Conservation (phyloP, 2,329 filamentous ascomycete species). For the Cladosporium cucumerinum region DNA sequence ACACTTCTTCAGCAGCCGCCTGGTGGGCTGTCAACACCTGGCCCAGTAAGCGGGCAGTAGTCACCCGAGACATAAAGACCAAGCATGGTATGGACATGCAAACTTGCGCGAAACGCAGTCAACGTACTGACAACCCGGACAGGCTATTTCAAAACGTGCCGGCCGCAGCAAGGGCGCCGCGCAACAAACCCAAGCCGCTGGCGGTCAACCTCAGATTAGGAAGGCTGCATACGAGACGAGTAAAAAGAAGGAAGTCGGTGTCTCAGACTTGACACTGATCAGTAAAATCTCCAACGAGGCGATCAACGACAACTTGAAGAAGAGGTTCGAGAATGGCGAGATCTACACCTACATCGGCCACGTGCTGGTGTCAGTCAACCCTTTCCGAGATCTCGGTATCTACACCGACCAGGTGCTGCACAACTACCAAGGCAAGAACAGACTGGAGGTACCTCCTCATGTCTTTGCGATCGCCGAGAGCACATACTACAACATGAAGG, state of each 20-base stretch:
- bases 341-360: conserved; percentile 99
- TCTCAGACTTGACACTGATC: conserved; percentile 93
- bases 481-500: conserved; percentile 99
- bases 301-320: conserved; percentile 98
- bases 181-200: conserved; percentile 37
- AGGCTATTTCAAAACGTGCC: conserved; percentile 57
- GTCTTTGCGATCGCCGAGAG: conserved; percentile 97
- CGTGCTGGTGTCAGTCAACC: conserved; percentile 98
- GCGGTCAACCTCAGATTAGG: conserved; percentile 69
- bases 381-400: conserved; percentile 91
- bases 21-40: conserved; percentile 16
- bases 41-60: conserved; percentile 14
- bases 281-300: conserved; percentile 99
- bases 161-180: conserved; percentile 55
- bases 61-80: conserved; percentile 3
- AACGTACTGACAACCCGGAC: conserved; percentile 6
- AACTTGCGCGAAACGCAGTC: not conserved
- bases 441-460: conserved; percentile 80
- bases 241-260: conserved; percentile 99
- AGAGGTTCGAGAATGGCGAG: conserved; percentile 93
- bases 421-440: conserved; percentile 94
- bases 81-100: conserved; percentile 1
- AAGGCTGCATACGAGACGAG: conserved; percentile 94
- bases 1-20: not conserved
- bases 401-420: conserved; percentile 93